phyloP scores from a whole-genome alignment of 169 alveolate species.

The Plasmodium blacklocki region DNA sequence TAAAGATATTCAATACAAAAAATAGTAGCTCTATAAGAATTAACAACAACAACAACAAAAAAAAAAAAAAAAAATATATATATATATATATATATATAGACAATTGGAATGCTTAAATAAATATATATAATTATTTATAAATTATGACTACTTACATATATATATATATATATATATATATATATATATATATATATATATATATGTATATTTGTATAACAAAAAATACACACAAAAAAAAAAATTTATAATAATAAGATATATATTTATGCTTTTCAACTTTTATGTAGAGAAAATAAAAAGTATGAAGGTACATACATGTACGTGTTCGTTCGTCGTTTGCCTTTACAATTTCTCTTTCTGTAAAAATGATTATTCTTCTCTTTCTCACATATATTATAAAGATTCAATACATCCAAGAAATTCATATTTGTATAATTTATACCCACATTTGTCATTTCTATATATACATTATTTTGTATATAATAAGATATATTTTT shows the following conservation, averaged over 20 bases:
- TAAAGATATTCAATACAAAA: too few relatives aligned
- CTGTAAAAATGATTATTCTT: background rate
- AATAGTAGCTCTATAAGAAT: too few relatives aligned
- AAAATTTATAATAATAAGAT: background rate
- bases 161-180: too few relatives aligned
- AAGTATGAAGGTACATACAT: slow-evolving; percentile 69
- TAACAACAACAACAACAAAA: too few relatives aligned
- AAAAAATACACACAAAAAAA: too few relatives aligned
- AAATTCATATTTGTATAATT: slow-evolving; percentile 59
- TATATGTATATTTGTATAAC: too few relatives aligned
- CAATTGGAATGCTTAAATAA: too few relatives aligned
- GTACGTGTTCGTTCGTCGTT: slow-evolving; percentile 4
- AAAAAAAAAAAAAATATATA: too few relatives aligned
- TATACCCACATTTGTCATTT: slow-evolving; percentile 45
- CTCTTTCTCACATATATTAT: slow-evolving; percentile 51
- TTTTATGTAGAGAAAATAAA: slow-evolving; percentile 30
- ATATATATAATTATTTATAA: too few relatives aligned
- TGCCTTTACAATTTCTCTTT: background rate
- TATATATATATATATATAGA: too few relatives aligned
- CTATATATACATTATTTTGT: slow-evolving; percentile 45
- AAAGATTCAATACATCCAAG: slow-evolving; percentile 55
- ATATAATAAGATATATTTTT: slow-evolving; percentile 21
- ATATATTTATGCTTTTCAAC: background rate
- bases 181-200: too few relatives aligned
- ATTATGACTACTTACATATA: too few relatives aligned